Conservation (phyloP, 352 stramenopile genomes). For the Globisporangium sylvaticum region DNA sequence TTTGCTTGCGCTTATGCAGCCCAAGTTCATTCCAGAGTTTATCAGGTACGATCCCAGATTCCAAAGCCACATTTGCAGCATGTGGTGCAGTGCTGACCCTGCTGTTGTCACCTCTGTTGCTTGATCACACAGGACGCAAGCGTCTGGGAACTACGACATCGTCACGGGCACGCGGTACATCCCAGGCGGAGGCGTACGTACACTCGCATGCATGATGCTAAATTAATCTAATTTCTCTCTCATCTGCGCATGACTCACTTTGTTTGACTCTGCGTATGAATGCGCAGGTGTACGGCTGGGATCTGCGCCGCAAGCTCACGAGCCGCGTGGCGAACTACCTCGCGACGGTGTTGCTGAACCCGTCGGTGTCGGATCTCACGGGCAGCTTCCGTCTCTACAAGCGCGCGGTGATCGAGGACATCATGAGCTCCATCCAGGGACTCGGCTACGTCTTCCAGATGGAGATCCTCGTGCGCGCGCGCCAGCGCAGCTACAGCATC, state of each 20-base stretch:
- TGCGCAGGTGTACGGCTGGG: constrained; percentile 92
- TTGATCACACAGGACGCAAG: constrained; percentile 51
- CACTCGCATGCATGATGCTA: background rate
- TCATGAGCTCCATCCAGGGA: constrained; percentile 88
- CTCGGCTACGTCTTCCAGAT: constrained; percentile 99
- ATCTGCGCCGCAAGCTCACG: constrained; percentile 95
- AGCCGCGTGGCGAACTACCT: constrained; percentile 97
- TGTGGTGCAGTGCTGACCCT: background rate
- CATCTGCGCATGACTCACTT: background rate
- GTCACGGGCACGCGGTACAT: constrained; percentile 96
- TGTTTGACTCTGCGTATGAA: background rate
- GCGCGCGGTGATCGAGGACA: constrained; percentile 91
- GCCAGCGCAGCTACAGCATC: constrained; percentile 89
- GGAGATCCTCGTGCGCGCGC: constrained; percentile 97
- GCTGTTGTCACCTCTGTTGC: background rate
- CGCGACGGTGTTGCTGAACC: constrained; percentile 94
- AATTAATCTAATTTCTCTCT: background rate
- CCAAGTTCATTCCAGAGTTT: constrained; percentile 96
- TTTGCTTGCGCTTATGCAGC: constrained; percentile 32
- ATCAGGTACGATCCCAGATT: constrained; percentile 44
- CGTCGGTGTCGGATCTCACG: constrained; percentile 94
- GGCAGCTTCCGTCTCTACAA: constrained; percentile 98
- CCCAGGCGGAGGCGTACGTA: constrained; percentile 88
- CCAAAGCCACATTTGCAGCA: background rate
- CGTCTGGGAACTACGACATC: constrained; percentile 88